Conservation (phyloP, 2,329 filamentous ascomycete species). For the Phaeosphaeriaceae sp. region DNA sequence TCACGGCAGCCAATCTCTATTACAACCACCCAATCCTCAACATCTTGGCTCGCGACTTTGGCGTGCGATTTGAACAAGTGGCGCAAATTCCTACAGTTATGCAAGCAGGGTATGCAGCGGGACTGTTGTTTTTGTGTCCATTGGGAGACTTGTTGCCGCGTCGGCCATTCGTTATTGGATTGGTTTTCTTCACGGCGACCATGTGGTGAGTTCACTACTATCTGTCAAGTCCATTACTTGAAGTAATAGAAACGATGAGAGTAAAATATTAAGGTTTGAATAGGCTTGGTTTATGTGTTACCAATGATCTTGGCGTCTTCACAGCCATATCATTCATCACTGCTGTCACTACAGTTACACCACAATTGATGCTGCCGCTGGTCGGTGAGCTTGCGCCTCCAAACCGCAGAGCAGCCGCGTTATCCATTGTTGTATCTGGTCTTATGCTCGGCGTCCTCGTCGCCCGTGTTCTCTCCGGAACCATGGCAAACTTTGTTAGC, state of each 20-base stretch:
- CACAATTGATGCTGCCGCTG: constrained; percentile 75
- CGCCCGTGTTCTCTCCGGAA: constrained; percentile 76
- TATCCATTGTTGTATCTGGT: constrained; percentile 77
- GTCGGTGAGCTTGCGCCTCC: constrained; percentile 79
- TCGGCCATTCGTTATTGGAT: constrained; percentile 70
- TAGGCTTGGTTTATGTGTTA: constrained; percentile 71
- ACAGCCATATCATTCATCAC: constrained; percentile 73
- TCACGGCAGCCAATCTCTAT: constrained; percentile 82
- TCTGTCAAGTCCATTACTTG: no score
- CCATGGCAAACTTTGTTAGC: constrained; percentile 73
- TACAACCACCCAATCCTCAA: constrained; percentile 83
- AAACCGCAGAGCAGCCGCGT: constrained; percentile 69
- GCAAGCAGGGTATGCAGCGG: constrained; percentile 79
- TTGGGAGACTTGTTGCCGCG: constrained; percentile 73
- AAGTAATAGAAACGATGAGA: no score
- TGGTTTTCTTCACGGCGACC: constrained; percentile 72
- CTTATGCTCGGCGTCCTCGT: constrained; percentile 77
- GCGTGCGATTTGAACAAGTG: constrained; percentile 71
- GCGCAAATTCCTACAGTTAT: constrained; percentile 74
- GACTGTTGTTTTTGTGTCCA: constrained; percentile 76
- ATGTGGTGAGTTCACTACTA: constrained; percentile 59
- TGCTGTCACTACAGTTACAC: constrained; percentile 80
- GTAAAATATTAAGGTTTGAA: neutral
- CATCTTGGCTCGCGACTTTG: constrained; percentile 73
- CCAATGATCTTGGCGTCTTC: constrained; percentile 68